Evolutionary conservation across 2,329 filamentous ascomycete genomes (phyloP).

Genomic region (Trichoderma koningii): DNA sequence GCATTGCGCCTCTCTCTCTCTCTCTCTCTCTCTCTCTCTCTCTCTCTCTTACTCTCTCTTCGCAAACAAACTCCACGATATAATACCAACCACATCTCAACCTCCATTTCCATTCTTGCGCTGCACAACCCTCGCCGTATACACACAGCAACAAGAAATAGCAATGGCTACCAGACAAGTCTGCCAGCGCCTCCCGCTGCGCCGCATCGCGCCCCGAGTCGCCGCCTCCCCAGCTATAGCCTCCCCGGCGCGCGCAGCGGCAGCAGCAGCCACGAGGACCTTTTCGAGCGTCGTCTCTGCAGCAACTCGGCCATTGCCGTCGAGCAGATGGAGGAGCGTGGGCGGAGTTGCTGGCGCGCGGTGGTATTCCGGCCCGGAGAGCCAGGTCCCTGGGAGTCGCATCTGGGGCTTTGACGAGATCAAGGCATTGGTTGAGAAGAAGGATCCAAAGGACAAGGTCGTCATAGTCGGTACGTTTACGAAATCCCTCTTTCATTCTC

Average conservation of each 20-base stretch:
- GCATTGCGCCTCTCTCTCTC: too few relatives aligned
- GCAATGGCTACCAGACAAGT: background rate
- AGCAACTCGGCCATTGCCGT: background rate
- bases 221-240: background rate
- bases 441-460: slow-evolving; percentile 33
- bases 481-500: background rate
- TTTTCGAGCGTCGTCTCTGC: background rate
- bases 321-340: background rate
- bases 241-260: background rate
- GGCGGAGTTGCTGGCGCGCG: slow-evolving; percentile 19
- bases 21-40: too few relatives aligned
- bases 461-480: slow-evolving; percentile 51
- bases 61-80: background rate
- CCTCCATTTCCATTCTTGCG: background rate
- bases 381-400: slow-evolving; percentile 34
- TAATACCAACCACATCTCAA: background rate
- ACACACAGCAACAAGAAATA: background rate
- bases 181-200: background rate
- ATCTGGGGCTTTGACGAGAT: slow-evolving; percentile 49
- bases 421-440: slow-evolving; percentile 23
- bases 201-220: background rate
- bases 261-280: background rate
- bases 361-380: slow-evolving; percentile 36
- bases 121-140: background rate
- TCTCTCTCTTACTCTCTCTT: too few relatives aligned